These are phyloP conservation scores for Lactarius hengduanensis DNA, from an alignment of 768 basidiomycete species.

Conservation along the genomic window DNA sequence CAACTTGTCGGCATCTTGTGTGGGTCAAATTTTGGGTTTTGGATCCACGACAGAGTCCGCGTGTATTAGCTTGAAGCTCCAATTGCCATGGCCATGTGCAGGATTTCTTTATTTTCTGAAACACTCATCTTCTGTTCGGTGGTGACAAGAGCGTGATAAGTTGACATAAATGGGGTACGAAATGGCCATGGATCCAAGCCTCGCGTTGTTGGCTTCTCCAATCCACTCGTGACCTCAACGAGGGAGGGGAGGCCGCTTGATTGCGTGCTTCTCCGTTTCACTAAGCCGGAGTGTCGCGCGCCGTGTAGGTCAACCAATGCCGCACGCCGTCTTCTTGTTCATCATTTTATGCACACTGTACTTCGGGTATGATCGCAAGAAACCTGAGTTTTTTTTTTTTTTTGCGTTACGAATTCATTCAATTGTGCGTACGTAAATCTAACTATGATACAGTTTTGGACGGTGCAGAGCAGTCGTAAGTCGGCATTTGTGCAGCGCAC, in stretches of 20 bases:
- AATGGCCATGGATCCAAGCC: background rate
- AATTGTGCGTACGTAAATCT: slow-evolving; percentile 7
- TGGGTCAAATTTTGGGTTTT: background rate
- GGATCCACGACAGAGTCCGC: background rate
- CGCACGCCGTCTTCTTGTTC: slow-evolving; percentile 1
- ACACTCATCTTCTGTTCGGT: background rate
- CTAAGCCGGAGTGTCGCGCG: background rate
- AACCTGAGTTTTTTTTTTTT: background rate
- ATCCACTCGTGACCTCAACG: background rate
- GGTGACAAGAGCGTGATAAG: background rate
- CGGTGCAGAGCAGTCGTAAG: background rate
- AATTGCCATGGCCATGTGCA: background rate
- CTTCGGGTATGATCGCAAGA: background rate
- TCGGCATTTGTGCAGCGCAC: slow-evolving; percentile 7
- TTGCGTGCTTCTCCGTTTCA: background rate
- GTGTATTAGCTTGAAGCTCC: background rate
- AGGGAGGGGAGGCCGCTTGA: background rate
- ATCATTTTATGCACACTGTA: background rate
- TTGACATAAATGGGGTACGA: background rate
- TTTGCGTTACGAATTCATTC: slow-evolving; percentile 11
- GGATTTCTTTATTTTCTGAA: background rate
- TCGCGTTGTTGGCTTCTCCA: background rate
- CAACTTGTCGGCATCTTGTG: background rate
- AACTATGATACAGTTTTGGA: slow-evolving; percentile 21
- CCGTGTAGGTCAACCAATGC: background rate